Percentiles rank a stretch among this genome's conserved stretches.
Conservation (phyloP, 2,329 filamentous ascomycete genomes). For the Byssoonygena ceratinophila region DNA sequence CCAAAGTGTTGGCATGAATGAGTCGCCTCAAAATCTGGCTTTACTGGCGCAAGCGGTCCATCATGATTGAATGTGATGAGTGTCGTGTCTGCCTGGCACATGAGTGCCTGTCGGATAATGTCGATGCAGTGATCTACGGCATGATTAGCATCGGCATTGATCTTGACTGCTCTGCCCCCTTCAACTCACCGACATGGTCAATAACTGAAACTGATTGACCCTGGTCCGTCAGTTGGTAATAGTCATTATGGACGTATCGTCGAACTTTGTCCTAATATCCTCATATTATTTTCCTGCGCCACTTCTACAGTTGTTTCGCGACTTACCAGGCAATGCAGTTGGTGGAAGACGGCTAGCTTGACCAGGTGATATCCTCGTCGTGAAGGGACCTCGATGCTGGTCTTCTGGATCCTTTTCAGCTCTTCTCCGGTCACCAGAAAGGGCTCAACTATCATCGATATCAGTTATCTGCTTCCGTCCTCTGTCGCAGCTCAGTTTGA, state of each 20-base stretch:
- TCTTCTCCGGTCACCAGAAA: constrained; percentile 11
- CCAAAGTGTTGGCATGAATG: constrained; percentile 15
- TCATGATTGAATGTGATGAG: constrained; percentile 15
- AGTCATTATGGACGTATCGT: constrained; percentile 13
- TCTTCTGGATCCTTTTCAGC: constrained; percentile 14
- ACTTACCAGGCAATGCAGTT: constrained; percentile 22
- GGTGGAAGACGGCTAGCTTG: constrained; percentile 18
- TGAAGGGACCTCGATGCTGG: constrained; percentile 15
- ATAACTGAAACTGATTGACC: constrained; percentile 6
- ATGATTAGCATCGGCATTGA: neutral
- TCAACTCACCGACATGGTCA: constrained; percentile 16
- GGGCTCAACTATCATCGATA: constrained; percentile 9
- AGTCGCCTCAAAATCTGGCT: constrained; percentile 15
- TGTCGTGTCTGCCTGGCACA: constrained; percentile 16
- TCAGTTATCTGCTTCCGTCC: neutral
- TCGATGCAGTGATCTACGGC: constrained; percentile 17
- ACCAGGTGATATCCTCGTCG: constrained; percentile 13
- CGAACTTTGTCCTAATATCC: constrained; percentile 14
- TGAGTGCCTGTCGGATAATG: constrained; percentile 15
- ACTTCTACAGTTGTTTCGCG: neutral
- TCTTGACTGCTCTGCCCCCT: neutral
- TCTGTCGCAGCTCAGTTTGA: neutral
- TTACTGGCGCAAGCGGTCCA: neutral
- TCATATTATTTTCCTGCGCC: neutral
- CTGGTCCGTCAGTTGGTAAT: constrained; percentile 14